A percentile compares a stretch with the other conserved stretches of the same genome.
phyloP scores from a whole-genome alignment of 2,329 filamentous ascomycete species.

The Penicillium vulpinum region DNA sequence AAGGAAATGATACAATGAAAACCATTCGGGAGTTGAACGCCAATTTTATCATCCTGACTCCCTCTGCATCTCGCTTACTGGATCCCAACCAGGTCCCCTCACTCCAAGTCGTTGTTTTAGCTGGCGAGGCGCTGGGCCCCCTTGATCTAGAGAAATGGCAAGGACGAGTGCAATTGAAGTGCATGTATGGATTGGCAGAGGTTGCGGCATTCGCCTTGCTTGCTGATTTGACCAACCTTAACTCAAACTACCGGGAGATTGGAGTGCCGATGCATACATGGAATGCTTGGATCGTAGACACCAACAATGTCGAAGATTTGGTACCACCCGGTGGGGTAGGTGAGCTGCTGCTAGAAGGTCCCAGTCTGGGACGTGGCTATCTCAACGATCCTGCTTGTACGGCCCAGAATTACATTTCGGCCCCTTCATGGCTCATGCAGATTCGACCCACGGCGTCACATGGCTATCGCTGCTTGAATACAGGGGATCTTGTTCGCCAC shows the following conservation, averaged over 20 bases:
- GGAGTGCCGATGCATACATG: not conserved
- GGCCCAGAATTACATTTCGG: not conserved
- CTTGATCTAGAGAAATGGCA: not conserved
- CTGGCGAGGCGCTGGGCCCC: not conserved
- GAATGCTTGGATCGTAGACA: not conserved
- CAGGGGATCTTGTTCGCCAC: constrained; percentile 11
- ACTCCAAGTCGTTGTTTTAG: not conserved
- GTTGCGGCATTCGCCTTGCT: not conserved
- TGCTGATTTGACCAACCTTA: not conserved
- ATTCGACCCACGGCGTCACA: not conserved
- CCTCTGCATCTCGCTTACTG: not conserved
- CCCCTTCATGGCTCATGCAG: not conserved
- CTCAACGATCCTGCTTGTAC: not conserved
- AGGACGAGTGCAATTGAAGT: not conserved
- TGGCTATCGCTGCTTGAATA: not conserved
- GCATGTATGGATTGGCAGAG: not conserved
- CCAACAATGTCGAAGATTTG: not conserved
- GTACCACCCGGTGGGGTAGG: not conserved
- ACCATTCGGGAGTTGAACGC: not conserved
- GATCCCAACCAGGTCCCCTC: not conserved
- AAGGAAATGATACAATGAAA: not conserved
- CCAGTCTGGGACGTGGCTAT: not conserved
- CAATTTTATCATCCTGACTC: not conserved
- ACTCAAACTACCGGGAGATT: not conserved
- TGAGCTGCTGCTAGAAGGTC: not conserved